Base-by-base conservation (phyloP, 1,284 basidiomycete genomes). In the Porodaedalea pini region DNA sequence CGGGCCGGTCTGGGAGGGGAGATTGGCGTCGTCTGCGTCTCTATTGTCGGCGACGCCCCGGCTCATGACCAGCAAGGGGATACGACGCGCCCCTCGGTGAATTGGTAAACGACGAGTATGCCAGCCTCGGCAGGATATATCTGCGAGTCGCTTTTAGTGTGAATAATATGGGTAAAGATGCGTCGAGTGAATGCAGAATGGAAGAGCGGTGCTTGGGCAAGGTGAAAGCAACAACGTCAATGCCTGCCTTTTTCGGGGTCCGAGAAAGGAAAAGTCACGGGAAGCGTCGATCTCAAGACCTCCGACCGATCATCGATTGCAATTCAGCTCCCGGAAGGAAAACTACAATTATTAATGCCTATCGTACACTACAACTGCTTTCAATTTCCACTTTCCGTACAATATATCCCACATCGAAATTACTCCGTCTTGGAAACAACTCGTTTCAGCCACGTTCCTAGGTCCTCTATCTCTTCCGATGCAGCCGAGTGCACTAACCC, bases 401-500 rank as follows among this genome's bases (percentile, higher is more conserved):
- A 36, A 36, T 7, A 15, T 17, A 39, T 17, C 19, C 13, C 19
- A 4, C 41, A 2, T 6, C 3, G 41, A n/a, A 19, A 15, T 44
- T 45, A 34, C 19, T 56, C 37, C 25, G 25, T 29, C 47, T 60
- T 27, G 17, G 78, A 75, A 32, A 85, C 67, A 31, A 74, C 77
- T 56, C 69, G 80, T 69, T 79, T 79, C 59, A 90, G 71, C 79
- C 86, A 90, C 17, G 63, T 69, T 64, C 75, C 78, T 64, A 92
- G 68, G 62, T 92, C 84, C 8, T 76, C 74, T 43, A 92, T 74
- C 69, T 93, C 90, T 67, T 80, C 64, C 31, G 73, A 71, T 58
- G 74, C 78, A 10, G 85, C 80, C 40, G 81, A 80, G 64, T 94
- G 92, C 31, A 75, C 78, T 62, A 89, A 73, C 15, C 79, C 80